These are phyloP conservation scores for Sarcodon sp. DNA, from an alignment of 768 basidiomycete species.

Conservation along the genomic window DNA sequence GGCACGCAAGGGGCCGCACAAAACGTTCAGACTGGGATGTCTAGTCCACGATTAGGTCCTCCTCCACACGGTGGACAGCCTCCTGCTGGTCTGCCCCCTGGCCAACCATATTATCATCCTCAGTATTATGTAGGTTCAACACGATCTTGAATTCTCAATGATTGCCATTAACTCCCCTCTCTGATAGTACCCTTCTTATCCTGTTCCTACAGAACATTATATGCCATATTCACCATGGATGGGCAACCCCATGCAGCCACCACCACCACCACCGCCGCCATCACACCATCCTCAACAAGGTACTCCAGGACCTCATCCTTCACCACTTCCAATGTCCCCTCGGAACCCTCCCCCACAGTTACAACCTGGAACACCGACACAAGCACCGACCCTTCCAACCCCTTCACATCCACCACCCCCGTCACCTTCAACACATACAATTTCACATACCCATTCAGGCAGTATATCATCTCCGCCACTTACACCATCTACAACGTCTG, in stretches of 20 bases:
- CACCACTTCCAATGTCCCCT: conserved; percentile 48
- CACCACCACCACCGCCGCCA: conserved; percentile 20
- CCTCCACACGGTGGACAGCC: conserved; percentile 41
- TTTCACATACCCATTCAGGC: conserved; percentile 29
- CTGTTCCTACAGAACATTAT: conserved; percentile 30
- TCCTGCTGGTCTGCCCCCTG: conserved; percentile 34
- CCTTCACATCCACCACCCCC: conserved; percentile 31
- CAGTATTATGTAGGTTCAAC: conserved; percentile 27
- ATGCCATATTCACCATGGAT: conserved; percentile 18
- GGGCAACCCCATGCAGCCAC: conserved; percentile 5
- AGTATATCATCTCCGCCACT: conserved; percentile 54
- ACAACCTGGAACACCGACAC: conserved; percentile 60
- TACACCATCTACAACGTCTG: conserved; percentile 43
- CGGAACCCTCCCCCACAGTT: conserved; percentile 40
- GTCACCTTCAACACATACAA: conserved; percentile 29
- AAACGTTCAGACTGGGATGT: conserved; percentile 35
- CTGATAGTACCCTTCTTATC: conserved; percentile 25
- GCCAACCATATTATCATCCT: conserved; percentile 17
- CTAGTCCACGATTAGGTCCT: conserved; percentile 57
- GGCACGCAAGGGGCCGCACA: conserved; percentile 24
- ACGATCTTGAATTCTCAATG: not conserved
- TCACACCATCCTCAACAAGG: conserved; percentile 21
- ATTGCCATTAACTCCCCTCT: conserved; percentile 2
- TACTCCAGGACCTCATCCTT: conserved; percentile 11
- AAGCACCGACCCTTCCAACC: conserved; percentile 41